These are phyloP conservation scores for Helminthosporium solani DNA, from an alignment of 2,329 filamentous ascomycete species.

Conservation along the genomic window DNA sequence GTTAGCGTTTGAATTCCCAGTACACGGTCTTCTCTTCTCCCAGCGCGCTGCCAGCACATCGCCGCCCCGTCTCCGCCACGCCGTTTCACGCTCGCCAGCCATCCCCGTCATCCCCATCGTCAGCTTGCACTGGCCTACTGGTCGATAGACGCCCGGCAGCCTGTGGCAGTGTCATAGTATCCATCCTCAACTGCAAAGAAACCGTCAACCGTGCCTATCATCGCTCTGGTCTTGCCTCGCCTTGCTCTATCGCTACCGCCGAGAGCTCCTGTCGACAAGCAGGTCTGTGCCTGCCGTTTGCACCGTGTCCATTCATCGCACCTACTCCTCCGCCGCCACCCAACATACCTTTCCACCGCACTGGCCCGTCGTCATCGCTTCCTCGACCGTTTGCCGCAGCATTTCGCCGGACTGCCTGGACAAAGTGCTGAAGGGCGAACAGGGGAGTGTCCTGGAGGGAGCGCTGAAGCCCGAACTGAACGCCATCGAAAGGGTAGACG, in stretches of 20 bases:
- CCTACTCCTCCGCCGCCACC: constrained; percentile 1
- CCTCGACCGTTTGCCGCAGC: constrained; percentile 3
- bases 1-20: background rate
- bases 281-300: background rate
- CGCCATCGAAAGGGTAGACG: too few species aligned
- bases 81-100: constrained; percentile 21
- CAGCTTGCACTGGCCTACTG: too few species aligned
- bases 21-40: constrained; percentile 1
- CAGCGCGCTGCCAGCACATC: constrained; percentile 22
- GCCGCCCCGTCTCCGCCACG: constrained; percentile 12
- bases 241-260: background rate
- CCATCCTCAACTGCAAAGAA: constrained; percentile 7
- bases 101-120: constrained; percentile 19
- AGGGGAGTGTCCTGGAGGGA: too few species aligned
- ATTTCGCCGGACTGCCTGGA: constrained; percentile 5
- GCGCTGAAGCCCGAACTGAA: too few species aligned
- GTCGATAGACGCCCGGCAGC: too few species aligned
- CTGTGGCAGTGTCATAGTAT: constrained; percentile 10
- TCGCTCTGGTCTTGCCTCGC: too few species aligned
- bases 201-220: too few species aligned
- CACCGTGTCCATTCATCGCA: background rate
- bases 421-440: too few species aligned
- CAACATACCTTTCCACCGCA: background rate
- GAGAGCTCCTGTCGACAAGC: background rate
- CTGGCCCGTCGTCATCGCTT: background rate